These are phyloP conservation scores for Ogataea henricii DNA, from an alignment of 805 yeast species.

Conservation along the genomic window DNA sequence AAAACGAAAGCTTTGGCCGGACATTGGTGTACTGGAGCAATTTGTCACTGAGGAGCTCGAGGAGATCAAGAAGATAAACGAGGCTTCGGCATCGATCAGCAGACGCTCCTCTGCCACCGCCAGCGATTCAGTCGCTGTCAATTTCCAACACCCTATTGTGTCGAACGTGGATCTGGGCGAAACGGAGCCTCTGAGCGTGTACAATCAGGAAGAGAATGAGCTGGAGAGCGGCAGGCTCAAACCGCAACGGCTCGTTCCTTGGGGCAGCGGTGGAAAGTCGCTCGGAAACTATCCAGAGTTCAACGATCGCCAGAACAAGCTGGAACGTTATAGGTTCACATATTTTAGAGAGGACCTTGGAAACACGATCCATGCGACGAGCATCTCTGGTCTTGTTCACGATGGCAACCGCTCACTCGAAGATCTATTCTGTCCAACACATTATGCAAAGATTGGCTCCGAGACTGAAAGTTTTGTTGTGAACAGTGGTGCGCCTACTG, in stretches of 20 bases:
- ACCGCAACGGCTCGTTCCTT: constrained; percentile 75
- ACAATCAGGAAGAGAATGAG: constrained; percentile 56
- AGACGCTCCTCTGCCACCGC: constrained; percentile 21
- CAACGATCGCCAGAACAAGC: constrained; percentile 22
- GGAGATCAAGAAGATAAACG: constrained; percentile 29
- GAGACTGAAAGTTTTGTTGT: constrained; percentile 10
- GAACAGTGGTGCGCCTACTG: constrained; percentile 1
- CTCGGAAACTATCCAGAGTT: constrained; percentile 17
- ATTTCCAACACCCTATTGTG: constrained; percentile 41
- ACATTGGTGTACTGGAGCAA: constrained; percentile 70
- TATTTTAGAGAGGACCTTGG: constrained; percentile 89
- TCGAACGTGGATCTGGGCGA: constrained; percentile 33
- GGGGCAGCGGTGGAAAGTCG: constrained; percentile 49
- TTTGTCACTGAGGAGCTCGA: constrained; percentile 70
- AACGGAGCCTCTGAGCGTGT: constrained; percentile 27
- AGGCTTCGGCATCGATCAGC: constrained; percentile 31
- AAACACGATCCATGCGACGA: constrained; percentile 88
- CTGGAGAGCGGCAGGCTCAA: constrained; percentile 64
- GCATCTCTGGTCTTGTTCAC: constrained; percentile 76
- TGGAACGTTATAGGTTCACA: constrained; percentile 74
- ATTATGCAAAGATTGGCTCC: constrained; percentile 27
- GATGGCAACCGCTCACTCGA: constrained; percentile 53
- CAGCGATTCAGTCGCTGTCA: constrained; percentile 33
- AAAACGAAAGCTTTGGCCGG: constrained; percentile 72
- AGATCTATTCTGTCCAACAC: constrained; percentile 59